A percentile compares a stretch with the other conserved stretches of the same genome.
phyloP scores from a whole-genome alignment of 768 basidiomycete species.

The Phanerochaete carnosa region DNA sequence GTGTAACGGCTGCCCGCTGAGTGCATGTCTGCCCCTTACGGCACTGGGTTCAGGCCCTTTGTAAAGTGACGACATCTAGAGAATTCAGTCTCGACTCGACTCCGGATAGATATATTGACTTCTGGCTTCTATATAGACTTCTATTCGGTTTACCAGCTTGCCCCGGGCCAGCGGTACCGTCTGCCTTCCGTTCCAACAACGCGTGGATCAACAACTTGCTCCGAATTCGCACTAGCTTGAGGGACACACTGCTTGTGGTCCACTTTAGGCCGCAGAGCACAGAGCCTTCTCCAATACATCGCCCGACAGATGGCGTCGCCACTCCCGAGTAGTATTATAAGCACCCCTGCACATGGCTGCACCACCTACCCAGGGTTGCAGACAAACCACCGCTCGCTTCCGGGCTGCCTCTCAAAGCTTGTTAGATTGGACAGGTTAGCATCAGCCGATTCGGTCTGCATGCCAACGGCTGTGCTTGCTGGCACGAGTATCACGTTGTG shows the following conservation, averaged over 20 bases:
- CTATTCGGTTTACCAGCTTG: slow-evolving; percentile 12
- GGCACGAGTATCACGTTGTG: background rate
- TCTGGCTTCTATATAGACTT: slow-evolving; percentile 6
- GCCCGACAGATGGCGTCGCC: background rate
- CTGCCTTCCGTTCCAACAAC: slow-evolving; percentile 3
- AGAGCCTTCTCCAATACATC: background rate
- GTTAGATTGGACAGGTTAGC: background rate
- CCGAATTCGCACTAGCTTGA: slow-evolving; percentile 12
- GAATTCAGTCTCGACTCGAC: background rate
- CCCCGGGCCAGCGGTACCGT: slow-evolving; percentile 12
- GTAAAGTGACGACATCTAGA: slow-evolving; percentile 10
- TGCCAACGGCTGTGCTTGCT: background rate
- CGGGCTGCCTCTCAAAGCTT: background rate
- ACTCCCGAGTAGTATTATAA: background rate
- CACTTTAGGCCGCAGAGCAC: background rate
- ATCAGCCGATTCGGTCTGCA: background rate
- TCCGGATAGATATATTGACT: slow-evolving; percentile 6
- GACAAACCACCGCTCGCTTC: background rate
- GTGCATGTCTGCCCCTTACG: slow-evolving; percentile 4
- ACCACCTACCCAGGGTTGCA: background rate
- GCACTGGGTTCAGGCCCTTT: background rate
- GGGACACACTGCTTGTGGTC: background rate
- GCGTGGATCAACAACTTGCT: slow-evolving; percentile 10
- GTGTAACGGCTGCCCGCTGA: background rate
- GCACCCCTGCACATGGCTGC: background rate